These are phyloP conservation scores for Fusarium lyarnte DNA, from an alignment of 2,329 filamentous ascomycete genomes.

Conservation along the genomic window DNA sequence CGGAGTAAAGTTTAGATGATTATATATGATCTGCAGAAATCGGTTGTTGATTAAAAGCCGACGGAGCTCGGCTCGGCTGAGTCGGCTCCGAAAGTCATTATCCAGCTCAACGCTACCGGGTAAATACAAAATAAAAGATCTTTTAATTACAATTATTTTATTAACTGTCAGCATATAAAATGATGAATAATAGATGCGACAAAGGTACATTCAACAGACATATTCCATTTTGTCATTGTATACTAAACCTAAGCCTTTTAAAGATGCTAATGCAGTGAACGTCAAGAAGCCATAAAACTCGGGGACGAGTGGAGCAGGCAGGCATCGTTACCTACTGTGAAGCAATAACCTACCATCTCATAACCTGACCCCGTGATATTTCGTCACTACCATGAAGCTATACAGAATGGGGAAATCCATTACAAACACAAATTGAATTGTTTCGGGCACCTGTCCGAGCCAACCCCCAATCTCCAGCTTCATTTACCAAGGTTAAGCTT, in stretches of 20 bases:
- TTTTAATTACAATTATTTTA: accelerated
- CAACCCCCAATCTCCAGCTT: background rate
- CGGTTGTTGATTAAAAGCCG: background rate
- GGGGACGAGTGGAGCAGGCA: accelerated
- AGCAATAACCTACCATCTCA: too few species aligned
- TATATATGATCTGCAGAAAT: background rate
- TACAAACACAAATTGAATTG: background rate
- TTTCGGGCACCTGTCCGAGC: background rate
- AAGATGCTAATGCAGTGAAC: accelerated
- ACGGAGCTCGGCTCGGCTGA: background rate
- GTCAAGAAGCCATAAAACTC: background rate
- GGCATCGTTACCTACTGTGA: accelerated
- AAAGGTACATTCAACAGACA: accelerated
- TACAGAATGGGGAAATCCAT: too few species aligned
- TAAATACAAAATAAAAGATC: background rate
- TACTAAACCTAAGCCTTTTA: too few species aligned
- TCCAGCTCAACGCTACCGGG: background rate
- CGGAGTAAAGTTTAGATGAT: accelerated
- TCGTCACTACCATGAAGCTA: too few species aligned
- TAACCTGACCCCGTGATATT: too few species aligned
- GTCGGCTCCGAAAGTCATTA: background rate
- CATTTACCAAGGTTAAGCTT: constrained; percentile 10
- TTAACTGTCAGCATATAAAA: accelerated
- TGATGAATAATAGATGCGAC: accelerated
- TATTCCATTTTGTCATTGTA: too few species aligned